Conservation (phyloP, 2,329 filamentous ascomycete species). For the Hypomyces rosellus region DNA sequence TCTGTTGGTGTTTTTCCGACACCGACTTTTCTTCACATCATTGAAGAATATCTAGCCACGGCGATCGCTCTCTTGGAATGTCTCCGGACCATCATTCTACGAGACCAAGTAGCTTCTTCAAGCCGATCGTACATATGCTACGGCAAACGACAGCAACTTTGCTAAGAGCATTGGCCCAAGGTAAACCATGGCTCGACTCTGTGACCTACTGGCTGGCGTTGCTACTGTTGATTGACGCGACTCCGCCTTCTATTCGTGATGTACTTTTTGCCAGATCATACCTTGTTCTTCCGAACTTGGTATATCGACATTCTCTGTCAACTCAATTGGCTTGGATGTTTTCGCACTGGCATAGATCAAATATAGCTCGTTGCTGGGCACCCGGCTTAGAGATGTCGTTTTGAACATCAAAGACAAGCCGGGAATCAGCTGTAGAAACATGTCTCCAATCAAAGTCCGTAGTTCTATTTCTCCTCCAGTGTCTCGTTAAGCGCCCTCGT, state of each 20-base stretch:
- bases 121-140: too few relatives aligned
- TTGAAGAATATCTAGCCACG: too few relatives aligned
- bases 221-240: not conserved
- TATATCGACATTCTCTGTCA: constrained; percentile 45
- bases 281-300: constrained; percentile 23
- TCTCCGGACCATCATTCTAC: too few relatives aligned
- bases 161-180: too few relatives aligned
- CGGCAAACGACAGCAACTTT: too few relatives aligned
- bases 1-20: too few relatives aligned
- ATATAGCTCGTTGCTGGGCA: constrained; percentile 50
- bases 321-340: constrained; percentile 44
- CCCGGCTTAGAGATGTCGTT: constrained; percentile 49
- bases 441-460: constrained; percentile 15
- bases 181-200: too few relatives aligned
- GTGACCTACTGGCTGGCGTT: too few relatives aligned
- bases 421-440: constrained; percentile 57
- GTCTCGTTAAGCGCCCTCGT: too few relatives aligned
- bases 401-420: constrained; percentile 46
- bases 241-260: not conserved
- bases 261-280: constrained; percentile 28
- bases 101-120: too few relatives aligned
- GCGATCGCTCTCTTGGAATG: too few relatives aligned
- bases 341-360: constrained; percentile 51
- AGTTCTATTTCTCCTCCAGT: not conserved
- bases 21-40: too few relatives aligned